Base-by-base conservation (phyloP, 1,284 basidiomycete genomes). In the Trichosporon sp. region DNA sequence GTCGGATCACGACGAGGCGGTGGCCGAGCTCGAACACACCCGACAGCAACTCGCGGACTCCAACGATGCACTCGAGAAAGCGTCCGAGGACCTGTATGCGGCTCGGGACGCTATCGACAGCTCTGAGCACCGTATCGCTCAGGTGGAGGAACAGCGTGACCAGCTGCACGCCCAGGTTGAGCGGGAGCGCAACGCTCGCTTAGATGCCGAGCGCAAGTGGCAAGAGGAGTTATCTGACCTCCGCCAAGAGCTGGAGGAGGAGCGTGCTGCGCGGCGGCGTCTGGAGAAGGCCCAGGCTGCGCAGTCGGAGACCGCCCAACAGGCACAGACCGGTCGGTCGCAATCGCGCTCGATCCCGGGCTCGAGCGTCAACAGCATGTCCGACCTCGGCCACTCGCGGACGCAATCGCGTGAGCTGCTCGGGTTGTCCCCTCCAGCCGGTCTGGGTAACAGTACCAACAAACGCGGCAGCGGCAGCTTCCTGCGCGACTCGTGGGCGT, bases 1-100 rank as follows among this genome's bases (percentile, higher is more conserved):
- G 21, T 64, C 63, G 29, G 76, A 78, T 66, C 69, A 73, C 31
- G 75, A 76, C 35, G 27, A 60, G 18, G 56, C 18, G 21, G 12
- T 9, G 23, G 12, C 23, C 12, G 47, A 60, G 56, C 56, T 60
- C 15, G 56, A 60, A 5, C 27, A 60, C 56, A 31, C 56, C 27
- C 56, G 56, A 8, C 27, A 31, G 27, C 9, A 31, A 29, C 56
- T 60, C 7, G 56, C 56, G 6, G 56, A 60, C 27, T 12, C 56
- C 6, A n/a, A 32, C 15, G 56, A 60, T 29, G 56, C 56, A 31
- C 56, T 60, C 21, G 29, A 60, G 29, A 21, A 31, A 15, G 27
- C 27, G 8, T 31, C 56, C 21, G 56, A 60, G 56, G 56, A 60
- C 15, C 56, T 60, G 56, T 18, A 32, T 8, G 56, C 56, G 5